Conservation (phyloP, 176 grass and related monocot genomes). For the Avena eriantha region DNA sequence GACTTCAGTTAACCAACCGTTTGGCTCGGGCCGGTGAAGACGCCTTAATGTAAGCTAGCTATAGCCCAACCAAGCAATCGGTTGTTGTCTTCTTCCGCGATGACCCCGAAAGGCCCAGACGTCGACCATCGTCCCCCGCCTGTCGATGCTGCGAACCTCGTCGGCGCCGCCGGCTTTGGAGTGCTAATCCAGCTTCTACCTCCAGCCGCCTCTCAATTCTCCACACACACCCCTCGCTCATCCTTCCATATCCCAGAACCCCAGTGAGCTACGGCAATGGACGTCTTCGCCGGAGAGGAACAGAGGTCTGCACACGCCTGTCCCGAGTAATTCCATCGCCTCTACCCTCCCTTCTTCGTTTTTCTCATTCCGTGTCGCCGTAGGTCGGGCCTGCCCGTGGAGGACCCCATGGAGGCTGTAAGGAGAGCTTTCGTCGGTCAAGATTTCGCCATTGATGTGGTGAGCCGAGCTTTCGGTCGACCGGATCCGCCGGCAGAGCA, state of each 20-base stretch:
- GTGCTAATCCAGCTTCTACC: background rate
- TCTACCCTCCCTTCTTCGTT: background rate
- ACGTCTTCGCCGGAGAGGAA: background rate
- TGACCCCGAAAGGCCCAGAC: background rate
- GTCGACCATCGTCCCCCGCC: background rate
- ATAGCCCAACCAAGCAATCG: background rate
- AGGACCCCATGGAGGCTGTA: slow-evolving; percentile 7
- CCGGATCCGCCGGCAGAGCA: slow-evolving; percentile 4
- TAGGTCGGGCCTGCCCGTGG: background rate
- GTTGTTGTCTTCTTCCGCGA: background rate
- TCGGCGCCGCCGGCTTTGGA: background rate
- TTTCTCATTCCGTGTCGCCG: background rate
- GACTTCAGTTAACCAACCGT: no score
- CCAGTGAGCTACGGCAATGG: background rate
- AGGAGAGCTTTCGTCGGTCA: background rate
- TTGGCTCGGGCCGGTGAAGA: no score
- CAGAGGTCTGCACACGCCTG: background rate
- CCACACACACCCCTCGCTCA: background rate
- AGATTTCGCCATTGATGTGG: slow-evolving; percentile 3
- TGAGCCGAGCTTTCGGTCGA: slow-evolving; percentile 16
- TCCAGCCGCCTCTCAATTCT: background rate
- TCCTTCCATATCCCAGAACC: background rate
- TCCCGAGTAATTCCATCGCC: background rate
- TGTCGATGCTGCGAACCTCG: background rate
- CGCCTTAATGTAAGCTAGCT: background rate